Conservation (phyloP, 2,329 filamentous ascomycete species). For the Aspergillus awamori region DNA sequence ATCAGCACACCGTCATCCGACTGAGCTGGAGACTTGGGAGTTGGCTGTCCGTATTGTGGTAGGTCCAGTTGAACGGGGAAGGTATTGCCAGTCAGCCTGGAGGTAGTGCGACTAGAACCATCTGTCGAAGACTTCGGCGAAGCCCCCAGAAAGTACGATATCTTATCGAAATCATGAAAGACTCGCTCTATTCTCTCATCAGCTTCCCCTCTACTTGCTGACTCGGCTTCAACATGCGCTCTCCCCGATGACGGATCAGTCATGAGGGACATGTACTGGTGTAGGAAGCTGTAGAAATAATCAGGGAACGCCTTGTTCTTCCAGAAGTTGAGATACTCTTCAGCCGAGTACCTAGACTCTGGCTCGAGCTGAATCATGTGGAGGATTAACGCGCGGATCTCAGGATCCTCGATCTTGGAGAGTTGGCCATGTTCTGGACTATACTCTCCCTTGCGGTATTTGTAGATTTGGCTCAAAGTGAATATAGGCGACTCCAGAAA, state of each 20-base stretch:
- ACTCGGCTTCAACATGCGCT: constrained; percentile 67
- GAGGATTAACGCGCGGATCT: constrained; percentile 83
- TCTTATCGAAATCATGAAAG: constrained; percentile 95
- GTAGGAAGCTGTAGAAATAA: constrained; percentile 96
- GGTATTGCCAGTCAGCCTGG: constrained; percentile 36
- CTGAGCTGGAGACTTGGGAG: constrained; percentile 62
- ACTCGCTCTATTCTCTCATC: constrained; percentile 94
- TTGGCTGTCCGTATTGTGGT: constrained; percentile 76
- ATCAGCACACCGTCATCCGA: constrained; percentile 89
- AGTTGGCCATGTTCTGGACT: constrained; percentile 81
- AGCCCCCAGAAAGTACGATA: constrained; percentile 88
- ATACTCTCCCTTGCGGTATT: constrained; percentile 90
- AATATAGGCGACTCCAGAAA: constrained; percentile 97
- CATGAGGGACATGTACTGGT: constrained; percentile 96
- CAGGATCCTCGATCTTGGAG: constrained; percentile 81
- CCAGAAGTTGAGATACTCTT: constrained; percentile 92
- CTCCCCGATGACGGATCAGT: constrained; percentile 86
- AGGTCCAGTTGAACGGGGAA: constrained; percentile 83
- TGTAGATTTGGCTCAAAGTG: constrained; percentile 92
- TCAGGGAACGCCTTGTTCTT: constrained; percentile 88
- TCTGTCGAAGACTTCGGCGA: constrained; percentile 54
- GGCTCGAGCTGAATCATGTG: constrained; percentile 98
- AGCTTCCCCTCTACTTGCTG: constrained; percentile 77
- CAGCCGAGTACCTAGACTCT: constrained; percentile 86
- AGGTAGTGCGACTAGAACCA: constrained; percentile 35